Conservation (phyloP, 176 grass and related monocot species). For the Paspalum vaginatum region DNA sequence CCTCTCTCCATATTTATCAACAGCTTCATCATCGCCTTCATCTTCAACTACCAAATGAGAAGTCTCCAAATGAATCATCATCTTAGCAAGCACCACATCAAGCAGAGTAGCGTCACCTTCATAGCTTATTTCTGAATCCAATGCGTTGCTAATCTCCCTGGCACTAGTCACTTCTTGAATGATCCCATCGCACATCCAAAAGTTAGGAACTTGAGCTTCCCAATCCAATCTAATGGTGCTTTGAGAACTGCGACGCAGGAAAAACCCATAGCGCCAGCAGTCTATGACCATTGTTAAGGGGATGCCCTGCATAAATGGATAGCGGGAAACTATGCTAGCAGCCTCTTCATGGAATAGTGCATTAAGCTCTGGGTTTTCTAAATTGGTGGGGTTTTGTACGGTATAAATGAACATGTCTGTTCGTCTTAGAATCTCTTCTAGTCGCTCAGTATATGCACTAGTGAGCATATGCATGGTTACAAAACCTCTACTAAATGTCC, state of each 20-base stretch:
- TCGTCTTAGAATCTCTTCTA: not conserved
- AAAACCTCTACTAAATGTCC: not conserved
- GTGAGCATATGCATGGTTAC: not conserved
- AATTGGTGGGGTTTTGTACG: too few species aligned
- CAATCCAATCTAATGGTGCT: not conserved
- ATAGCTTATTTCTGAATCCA: not conserved
- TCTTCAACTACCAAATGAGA: not conserved
- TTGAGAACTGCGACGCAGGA: not conserved
- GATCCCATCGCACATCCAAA: conserved; percentile 20
- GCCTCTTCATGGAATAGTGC: not conserved
- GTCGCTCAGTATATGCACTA: too few species aligned
- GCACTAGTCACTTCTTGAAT: not conserved
- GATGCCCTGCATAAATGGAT: not conserved
- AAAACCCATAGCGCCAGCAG: not conserved
- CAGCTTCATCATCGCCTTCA: not conserved
- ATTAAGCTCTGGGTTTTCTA: not conserved
- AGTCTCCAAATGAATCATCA: not conserved
- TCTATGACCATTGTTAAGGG: not conserved
- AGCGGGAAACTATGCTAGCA: not conserved
- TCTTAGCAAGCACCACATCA: not conserved
- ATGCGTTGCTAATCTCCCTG: not conserved
- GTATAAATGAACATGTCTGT: not conserved
- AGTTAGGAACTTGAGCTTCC: not conserved
- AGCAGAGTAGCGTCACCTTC: not conserved
- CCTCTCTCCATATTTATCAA: not conserved